Evolutionary conservation across 257 asterid genomes (phyloP).

Genomic region (Nicotiana noctiflora): DNA sequence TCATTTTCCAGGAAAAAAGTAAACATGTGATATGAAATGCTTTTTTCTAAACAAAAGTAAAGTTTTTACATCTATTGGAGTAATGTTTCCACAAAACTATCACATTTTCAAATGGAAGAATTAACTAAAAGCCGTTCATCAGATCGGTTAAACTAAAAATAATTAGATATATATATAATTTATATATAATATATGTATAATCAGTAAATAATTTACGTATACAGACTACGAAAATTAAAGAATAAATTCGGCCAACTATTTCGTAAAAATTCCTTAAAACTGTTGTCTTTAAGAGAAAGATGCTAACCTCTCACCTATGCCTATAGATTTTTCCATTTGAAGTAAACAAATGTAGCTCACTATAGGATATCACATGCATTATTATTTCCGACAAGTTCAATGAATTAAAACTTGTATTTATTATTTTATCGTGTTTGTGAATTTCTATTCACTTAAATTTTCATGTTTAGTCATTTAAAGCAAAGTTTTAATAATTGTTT

Average conservation of each 20-base stretch:
- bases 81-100: neutral
- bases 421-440: neutral
- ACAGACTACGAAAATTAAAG: no score
- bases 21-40: neutral
- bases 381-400: neutral
- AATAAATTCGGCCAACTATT: no score
- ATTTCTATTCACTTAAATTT: neutral
- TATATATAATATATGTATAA: no score
- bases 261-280: neutral
- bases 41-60: neutral
- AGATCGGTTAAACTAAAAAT: no score
- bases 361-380: neutral
- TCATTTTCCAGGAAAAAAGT: neutral
- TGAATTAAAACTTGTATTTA: neutral
- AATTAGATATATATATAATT: no score
- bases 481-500: neutral
- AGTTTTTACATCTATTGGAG: neutral
- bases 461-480: conserved; percentile 4
- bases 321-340: neutral
- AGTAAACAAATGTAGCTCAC: neutral
- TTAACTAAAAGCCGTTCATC: no score
- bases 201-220: no score
- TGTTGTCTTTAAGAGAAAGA: neutral
- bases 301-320: neutral
- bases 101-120: no score